Conservation (phyloP, 192 early-diverging fungal species). For the Coemansia sp. region DNA sequence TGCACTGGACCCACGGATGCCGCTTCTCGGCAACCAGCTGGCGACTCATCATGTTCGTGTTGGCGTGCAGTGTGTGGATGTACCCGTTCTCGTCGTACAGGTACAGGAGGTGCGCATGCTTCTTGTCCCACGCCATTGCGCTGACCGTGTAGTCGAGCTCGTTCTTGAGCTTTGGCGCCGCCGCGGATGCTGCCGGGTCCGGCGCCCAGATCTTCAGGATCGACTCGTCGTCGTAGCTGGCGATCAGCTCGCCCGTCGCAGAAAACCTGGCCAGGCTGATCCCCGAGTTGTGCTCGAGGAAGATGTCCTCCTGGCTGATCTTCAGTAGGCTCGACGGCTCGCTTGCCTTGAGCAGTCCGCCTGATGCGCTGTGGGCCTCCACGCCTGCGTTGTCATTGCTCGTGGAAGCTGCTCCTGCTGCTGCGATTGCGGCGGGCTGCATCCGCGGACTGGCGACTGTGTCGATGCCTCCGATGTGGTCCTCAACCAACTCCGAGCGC, state of each 20-base stretch:
- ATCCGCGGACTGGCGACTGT: constrained; percentile 16
- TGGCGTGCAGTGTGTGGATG: constrained; percentile 49
- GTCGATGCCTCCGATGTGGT: constrained; percentile 40
- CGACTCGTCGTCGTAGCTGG: constrained; percentile 56
- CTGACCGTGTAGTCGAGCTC: constrained; percentile 47
- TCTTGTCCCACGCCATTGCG: constrained; percentile 52
- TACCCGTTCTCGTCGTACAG: constrained; percentile 47
- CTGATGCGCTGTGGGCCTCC: not conserved
- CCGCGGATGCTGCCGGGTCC: constrained; percentile 25
- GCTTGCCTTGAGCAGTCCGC: constrained; percentile 21
- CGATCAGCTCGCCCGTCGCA: constrained; percentile 41
- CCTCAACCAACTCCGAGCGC: constrained; percentile 33
- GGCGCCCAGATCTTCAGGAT: constrained; percentile 54
- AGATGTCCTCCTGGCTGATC: constrained; percentile 52
- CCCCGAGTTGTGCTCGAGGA: constrained; percentile 52
- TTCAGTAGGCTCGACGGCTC: constrained; percentile 40
- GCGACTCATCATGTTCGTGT: constrained; percentile 45
- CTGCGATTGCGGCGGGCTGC: not conserved
- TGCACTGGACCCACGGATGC: constrained; percentile 46
- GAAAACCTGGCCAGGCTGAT: constrained; percentile 50
- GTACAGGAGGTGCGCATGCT: constrained; percentile 48
- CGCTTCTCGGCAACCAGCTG: constrained; percentile 27
- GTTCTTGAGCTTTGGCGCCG: constrained; percentile 46
- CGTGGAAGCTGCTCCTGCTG: not conserved
- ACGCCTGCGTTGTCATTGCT: not conserved